These are phyloP conservation scores for Citrus maxima DNA, from an alignment of 345 rosid genomes.

Conservation along the genomic window DNA sequence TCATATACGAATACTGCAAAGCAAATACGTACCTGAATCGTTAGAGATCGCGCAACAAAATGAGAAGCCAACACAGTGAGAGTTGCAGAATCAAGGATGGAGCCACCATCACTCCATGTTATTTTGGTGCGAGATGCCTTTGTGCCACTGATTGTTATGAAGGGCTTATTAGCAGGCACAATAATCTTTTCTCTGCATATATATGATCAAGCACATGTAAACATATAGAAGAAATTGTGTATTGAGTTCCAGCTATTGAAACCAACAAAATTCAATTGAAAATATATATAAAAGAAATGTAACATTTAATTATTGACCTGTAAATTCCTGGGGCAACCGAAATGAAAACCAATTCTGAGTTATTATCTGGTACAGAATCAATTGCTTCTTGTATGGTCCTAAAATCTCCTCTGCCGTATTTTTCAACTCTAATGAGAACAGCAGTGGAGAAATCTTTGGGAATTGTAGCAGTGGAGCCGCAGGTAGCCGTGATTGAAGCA, in stretches of 20 bases:
- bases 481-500: conserved; percentile 19
- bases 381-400: conserved; percentile 65
- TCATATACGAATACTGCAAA: neutral
- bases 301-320: conserved; percentile 31
- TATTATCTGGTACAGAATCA: conserved; percentile 54
- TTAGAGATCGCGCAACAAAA: conserved; percentile 60
- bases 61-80: conserved; percentile 55
- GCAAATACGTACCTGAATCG: conserved; percentile 33
- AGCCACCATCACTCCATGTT: conserved; percentile 27
- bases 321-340: conserved; percentile 73
- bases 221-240: too few species aligned
- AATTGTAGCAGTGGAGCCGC: neutral
- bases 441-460: conserved; percentile 35
- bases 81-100: conserved; percentile 49
- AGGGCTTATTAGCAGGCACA: conserved; percentile 67
- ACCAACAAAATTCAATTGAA: too few species aligned
- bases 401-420: conserved; percentile 67
- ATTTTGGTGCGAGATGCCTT: conserved; percentile 40
- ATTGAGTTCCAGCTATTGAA: too few species aligned
- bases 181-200: conserved; percentile 47
- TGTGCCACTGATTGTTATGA: conserved; percentile 72
- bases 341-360: conserved; percentile 42
- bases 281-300: too few species aligned
- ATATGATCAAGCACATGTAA: neutral
- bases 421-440: conserved; percentile 57